Evolutionary conservation across 1,139 yeast species (phyloP).

Genomic region (Magnusiomyces fungicola): DNA sequence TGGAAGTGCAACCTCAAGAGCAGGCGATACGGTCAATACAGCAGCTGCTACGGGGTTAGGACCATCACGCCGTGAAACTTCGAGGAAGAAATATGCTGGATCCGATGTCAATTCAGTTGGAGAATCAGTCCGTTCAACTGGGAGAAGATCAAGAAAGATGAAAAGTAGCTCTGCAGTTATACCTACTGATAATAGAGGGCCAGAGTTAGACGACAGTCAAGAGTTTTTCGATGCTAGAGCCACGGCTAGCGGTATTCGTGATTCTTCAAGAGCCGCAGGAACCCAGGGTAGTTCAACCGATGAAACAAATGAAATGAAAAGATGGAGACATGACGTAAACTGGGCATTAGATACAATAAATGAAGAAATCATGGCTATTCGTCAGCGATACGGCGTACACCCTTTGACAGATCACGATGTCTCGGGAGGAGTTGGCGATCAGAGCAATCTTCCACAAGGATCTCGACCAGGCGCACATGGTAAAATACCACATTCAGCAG

Average conservation of each 20-base stretch:
- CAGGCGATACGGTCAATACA: not conserved
- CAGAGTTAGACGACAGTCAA: not conserved
- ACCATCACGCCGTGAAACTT: too few relatives aligned
- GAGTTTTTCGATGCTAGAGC: constrained; percentile 3
- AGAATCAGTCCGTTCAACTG: too few relatives aligned
- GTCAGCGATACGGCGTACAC: constrained; percentile 19
- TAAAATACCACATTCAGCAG: too few relatives aligned
- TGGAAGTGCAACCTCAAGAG: not conserved
- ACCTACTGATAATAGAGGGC: too few relatives aligned
- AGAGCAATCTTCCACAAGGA: too few relatives aligned
- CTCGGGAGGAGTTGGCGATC: too few relatives aligned
- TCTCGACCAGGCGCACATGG: too few relatives aligned
- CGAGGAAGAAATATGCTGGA: too few relatives aligned
- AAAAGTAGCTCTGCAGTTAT: too few relatives aligned
- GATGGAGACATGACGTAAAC: constrained; percentile 28
- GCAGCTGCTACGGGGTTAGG: constrained; percentile 1
- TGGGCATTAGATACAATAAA: constrained; percentile 29
- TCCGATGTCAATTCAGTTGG: too few relatives aligned
- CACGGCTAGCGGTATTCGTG: not conserved
- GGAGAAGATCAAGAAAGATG: too few relatives aligned
- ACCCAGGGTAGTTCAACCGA: not conserved
- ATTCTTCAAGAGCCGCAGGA: not conserved
- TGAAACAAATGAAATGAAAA: constrained; percentile 13
- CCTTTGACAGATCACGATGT: too few relatives aligned
- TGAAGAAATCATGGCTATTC: constrained; percentile 26